Percentiles rank a stretch among this genome's conserved stretches.
Evolutionary conservation across 768 basidiomycete species (phyloP).

Genomic region (Podaxis sp.): DNA sequence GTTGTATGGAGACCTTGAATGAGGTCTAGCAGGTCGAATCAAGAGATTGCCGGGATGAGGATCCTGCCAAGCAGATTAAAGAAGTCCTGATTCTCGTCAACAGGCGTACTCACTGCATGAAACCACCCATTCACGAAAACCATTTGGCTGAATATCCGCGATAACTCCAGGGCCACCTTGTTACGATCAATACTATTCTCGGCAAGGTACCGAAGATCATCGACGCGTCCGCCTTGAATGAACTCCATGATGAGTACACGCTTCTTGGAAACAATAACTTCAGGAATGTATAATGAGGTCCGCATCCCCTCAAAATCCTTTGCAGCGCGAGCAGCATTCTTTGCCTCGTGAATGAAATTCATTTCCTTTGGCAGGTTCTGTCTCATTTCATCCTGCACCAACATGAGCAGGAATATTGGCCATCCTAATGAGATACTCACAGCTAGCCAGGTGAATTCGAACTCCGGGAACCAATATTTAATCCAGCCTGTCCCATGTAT

Average conservation of each 20-base stretch:
- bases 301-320: constrained; percentile 69
- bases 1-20: constrained; percentile 81
- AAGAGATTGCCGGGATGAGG: constrained; percentile 93
- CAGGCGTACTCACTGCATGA: constrained; percentile 58
- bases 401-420: constrained; percentile 19
- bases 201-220: constrained; percentile 83
- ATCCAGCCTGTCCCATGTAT: constrained; percentile 59
- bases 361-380: constrained; percentile 90
- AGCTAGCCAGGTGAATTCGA: constrained; percentile 92
- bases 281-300: constrained; percentile 86
- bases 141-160: constrained; percentile 91
- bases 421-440: constrained; percentile 33
- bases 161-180: constrained; percentile 87
- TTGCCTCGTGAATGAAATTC: constrained; percentile 91
- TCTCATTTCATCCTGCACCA: constrained; percentile 87
- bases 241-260: constrained; percentile 95
- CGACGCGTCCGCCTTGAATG: constrained; percentile 85
- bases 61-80: constrained; percentile 47
- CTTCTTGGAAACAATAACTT: constrained; percentile 77
- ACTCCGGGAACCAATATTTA: constrained; percentile 92
- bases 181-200: constrained; percentile 87
- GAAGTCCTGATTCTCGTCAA: neutral
- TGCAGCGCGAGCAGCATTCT: constrained; percentile 72
- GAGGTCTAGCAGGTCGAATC: constrained; percentile 69
- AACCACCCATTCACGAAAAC: constrained; percentile 94